Evolutionary conservation across 2,329 filamentous ascomycete species (phyloP), one percentile per base, ranked within the genome.

Genomic region (Aspergillus sp.): DNA sequence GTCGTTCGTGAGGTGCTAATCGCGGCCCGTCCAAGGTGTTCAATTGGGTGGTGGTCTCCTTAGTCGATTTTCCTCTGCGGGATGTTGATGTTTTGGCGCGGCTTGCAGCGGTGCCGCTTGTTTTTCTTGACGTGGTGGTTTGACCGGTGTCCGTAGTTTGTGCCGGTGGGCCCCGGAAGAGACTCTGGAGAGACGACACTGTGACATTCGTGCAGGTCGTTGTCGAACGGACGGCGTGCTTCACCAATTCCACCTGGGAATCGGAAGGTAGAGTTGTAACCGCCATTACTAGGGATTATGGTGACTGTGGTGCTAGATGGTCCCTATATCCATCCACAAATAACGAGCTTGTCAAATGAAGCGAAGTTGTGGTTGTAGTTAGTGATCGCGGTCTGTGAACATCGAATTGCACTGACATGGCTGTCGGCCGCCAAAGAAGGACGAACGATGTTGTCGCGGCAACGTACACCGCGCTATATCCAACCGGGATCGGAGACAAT

Each of bases 221-320:
- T 8, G 71, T 71, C 45, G 74, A 77, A 51, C 74, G 67, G 52
- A 81, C 66, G 38, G 77, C 77, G 50, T 69, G 67, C 58, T 79
- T 81, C 58, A 80, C 73, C 50, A 75, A 71, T 45, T 69, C 65
- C 38, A 61, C 53, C 12, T 63, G 49, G 48, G 62, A 59, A 50
- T 59, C 60, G 49, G 57, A 45, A 34, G 60, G 55, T 41, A 66
- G 48, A 43, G 60, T 52, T 50, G 61, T 60, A 41, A 68, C 62
- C 49, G 64, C 60, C 64, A 67, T 63, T 39, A 42, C 35, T 32
- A 39, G 34, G 41, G 7, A 9, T 9, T 34, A 34, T 36, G 26
- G 10, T 36, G 19, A n/a, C n/a, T 36, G 10, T 0, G n/a, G n/a
- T 19, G 19, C 8, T 7, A 36, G n/a, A 35, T n/a, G 9, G n/a